phyloP scores from a whole-genome alignment of 306 rosid species.

The Cyclanthera cordifolia region DNA sequence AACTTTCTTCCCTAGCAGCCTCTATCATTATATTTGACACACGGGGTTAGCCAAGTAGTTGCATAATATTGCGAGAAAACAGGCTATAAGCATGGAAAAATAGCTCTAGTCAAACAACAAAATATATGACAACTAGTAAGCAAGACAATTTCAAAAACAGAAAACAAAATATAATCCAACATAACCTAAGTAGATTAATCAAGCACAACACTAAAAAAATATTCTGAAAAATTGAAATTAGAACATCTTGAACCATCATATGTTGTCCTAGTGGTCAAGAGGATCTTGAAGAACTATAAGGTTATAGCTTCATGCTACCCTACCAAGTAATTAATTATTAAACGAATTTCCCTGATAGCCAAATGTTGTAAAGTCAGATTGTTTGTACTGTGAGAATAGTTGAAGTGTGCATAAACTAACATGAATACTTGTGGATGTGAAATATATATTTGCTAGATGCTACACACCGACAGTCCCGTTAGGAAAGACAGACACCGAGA shows the following conservation, averaged over 20 bases:
- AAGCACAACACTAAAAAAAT: background rate
- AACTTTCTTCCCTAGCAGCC: constrained; percentile 68
- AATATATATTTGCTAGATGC: too few species aligned
- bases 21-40: constrained; percentile 28
- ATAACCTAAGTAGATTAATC: too few species aligned
- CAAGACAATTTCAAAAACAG: background rate
- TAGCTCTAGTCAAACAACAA: background rate
- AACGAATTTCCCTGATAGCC: too few species aligned
- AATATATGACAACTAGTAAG: background rate
- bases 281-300: too few species aligned
- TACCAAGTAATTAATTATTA: too few species aligned
- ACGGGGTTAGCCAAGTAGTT: constrained; percentile 8
- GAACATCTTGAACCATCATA: background rate
- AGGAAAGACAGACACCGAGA: background rate
- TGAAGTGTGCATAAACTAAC: too few species aligned
- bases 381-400: too few species aligned
- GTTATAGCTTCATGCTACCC: too few species aligned
- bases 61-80: background rate
- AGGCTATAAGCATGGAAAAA: background rate
- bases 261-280: too few species aligned
- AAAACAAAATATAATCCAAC: too few species aligned
- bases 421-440: too few species aligned
- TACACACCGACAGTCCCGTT: background rate
- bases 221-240: background rate
- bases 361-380: too few species aligned